Conservation (phyloP, 257 asterid genomes). For the Solanum paucissectum region DNA sequence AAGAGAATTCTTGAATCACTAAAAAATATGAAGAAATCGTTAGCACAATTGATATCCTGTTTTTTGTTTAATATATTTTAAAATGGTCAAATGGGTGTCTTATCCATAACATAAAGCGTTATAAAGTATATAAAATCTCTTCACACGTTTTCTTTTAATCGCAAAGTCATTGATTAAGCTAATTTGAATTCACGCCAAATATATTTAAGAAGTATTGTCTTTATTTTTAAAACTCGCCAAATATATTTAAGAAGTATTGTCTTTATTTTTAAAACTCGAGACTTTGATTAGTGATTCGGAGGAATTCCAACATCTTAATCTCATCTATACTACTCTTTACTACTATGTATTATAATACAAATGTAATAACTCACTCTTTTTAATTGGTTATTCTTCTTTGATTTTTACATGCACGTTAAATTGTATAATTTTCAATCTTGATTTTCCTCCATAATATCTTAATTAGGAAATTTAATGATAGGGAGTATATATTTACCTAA, state of each 20-base stretch:
- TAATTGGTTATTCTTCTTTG: no score
- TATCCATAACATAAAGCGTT: not conserved
- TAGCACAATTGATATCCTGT: not conserved
- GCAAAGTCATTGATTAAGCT: no score
- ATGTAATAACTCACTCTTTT: no score
- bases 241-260: no score
- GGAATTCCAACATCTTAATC: not conserved
- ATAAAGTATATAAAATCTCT: not conserved
- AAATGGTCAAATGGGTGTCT: not conserved
- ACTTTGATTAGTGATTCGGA: not conserved
- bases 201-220: no score
- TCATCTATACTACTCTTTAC: not conserved
- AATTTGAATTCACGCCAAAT: no score
- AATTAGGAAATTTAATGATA: not conserved
- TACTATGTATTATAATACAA: no score
- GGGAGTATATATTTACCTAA: not conserved
- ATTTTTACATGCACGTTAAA: no score
- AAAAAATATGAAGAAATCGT: not conserved
- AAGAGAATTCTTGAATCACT: no score
- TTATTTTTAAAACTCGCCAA: not conserved
- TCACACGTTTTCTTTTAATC: not conserved
- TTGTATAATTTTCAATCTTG: no score
- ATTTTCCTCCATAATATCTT: not conserved
- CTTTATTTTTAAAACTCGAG: not conserved
- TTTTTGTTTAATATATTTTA: not conserved